Percentiles rank a stretch among this genome's conserved stretches.
phyloP scores from a whole-genome alignment of 2,329 filamentous ascomycete species.

The Lachnellula occidentalis region DNA sequence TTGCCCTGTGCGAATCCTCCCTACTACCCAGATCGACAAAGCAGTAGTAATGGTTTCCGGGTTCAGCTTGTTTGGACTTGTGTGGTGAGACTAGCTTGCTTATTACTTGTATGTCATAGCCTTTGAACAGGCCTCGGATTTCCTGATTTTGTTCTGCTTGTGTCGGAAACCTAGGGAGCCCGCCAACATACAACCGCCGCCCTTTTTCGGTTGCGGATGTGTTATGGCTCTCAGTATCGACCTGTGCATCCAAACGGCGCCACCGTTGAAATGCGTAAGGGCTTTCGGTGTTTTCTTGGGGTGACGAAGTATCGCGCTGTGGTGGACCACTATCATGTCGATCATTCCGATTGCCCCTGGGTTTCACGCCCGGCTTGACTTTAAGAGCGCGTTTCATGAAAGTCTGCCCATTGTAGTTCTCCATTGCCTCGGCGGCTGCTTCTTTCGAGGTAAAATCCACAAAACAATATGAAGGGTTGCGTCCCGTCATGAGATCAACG shows the following conservation, averaged over 20 bases:
- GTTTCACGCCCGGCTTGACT: conserved; percentile 54
- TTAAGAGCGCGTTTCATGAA: conserved; percentile 56
- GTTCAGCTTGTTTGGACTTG: conserved; percentile 45
- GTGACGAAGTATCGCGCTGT: background rate
- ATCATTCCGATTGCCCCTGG: conserved; percentile 13
- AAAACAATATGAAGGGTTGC: conserved; percentile 72
- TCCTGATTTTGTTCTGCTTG: conserved; percentile 43
- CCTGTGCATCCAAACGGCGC: conserved; percentile 15
- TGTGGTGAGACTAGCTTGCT: conserved; percentile 48
- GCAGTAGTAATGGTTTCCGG: conserved; percentile 56
- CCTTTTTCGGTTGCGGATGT: conserved; percentile 29
- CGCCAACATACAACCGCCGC: conserved; percentile 46
- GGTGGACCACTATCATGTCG: background rate
- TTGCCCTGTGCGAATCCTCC: conserved; percentile 49
- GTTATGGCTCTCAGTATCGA: conserved; percentile 13
- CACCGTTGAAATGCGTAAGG: conserved; percentile 21
- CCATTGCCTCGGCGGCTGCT: conserved; percentile 52
- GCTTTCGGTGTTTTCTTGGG: background rate
- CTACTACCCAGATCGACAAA: conserved; percentile 57
- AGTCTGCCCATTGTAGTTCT: conserved; percentile 46
- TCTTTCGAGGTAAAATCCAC: conserved; percentile 57
- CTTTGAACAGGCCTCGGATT: conserved; percentile 42
- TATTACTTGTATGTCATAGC: conserved; percentile 37
- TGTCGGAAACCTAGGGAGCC: conserved; percentile 43
- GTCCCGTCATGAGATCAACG: conserved; percentile 59